Evolutionary conservation across 2,329 filamentous ascomycete species (phyloP).

Genomic region (Alternaria consortialis): DNA sequence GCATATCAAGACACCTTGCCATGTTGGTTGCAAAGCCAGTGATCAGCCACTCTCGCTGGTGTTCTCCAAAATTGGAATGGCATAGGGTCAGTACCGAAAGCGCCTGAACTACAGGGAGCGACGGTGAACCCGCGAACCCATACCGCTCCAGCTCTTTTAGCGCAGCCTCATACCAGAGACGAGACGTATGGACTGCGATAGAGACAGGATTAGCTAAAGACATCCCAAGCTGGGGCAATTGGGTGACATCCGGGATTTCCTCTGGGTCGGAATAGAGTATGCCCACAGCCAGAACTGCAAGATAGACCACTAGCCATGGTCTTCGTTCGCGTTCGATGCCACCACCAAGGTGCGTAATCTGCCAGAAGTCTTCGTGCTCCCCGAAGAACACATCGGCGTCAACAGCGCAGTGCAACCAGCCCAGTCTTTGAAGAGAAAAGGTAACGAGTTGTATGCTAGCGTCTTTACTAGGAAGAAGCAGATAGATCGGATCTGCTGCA

Average conservation of each 20-base stretch:
- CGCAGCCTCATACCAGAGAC: constrained; percentile 22
- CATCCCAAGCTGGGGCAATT: constrained; percentile 16
- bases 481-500: constrained; percentile 18
- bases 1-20: constrained; percentile 22
- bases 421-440: constrained; percentile 18
- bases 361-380: constrained; percentile 20
- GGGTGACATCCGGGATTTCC: constrained; percentile 4
- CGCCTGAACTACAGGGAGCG: constrained; percentile 14
- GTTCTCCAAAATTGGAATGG: constrained; percentile 23
- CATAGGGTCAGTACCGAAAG: constrained; percentile 17
- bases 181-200: constrained; percentile 14
- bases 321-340: constrained; percentile 11
- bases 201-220: constrained; percentile 4
- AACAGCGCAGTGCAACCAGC: constrained; percentile 22
- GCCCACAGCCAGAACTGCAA: constrained; percentile 20
- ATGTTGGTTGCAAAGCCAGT: constrained; percentile 18
- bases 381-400: constrained; percentile 12
- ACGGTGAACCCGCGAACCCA: constrained; percentile 10
- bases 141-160: constrained; percentile 17
- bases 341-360: constrained; percentile 9
- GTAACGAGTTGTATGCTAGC: constrained; percentile 13
- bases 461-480: constrained; percentile 19
- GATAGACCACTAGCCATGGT: constrained; percentile 17
- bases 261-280: constrained; percentile 18
- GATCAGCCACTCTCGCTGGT: constrained; percentile 23